Evolutionary conservation across 352 stramenopile genomes (phyloP).

Genomic region (Pythium aristosporum): DNA sequence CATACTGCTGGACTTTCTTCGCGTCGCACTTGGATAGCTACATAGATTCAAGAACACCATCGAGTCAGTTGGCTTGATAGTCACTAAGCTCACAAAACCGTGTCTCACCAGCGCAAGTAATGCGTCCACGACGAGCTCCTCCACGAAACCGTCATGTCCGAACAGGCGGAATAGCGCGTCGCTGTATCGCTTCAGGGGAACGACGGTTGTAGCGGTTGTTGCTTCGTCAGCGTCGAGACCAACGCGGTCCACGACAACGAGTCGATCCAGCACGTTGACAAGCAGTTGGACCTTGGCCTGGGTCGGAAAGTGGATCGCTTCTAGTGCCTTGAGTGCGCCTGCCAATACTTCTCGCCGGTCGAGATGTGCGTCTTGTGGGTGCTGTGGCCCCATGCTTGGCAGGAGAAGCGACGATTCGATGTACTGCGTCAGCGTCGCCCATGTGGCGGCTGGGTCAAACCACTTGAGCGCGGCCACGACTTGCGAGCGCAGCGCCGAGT

Average conservation of each 20-base stretch:
- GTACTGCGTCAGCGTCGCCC: slow-evolving; percentile 68
- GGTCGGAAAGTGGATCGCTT: slow-evolving; percentile 52
- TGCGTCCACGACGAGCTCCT: slow-evolving; percentile 70
- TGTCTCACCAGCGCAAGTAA: slow-evolving; percentile 53
- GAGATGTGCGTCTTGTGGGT: slow-evolving; percentile 17
- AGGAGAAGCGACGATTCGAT: slow-evolving; percentile 43
- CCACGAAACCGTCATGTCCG: slow-evolving; percentile 55
- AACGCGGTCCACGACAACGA: slow-evolving; percentile 32
- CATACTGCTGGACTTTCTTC: slow-evolving; percentile 58
- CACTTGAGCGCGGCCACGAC: slow-evolving; percentile 68
- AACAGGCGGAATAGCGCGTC: slow-evolving; percentile 69
- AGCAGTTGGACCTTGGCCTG: slow-evolving; percentile 72
- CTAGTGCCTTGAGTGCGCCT: slow-evolving; percentile 66
- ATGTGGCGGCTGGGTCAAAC: slow-evolving; percentile 66
- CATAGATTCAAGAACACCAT: neutral
- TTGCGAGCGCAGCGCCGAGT: slow-evolving; percentile 59
- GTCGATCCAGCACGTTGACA: slow-evolving; percentile 54
- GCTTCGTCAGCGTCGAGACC: neutral
- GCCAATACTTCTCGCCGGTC: slow-evolving; percentile 54
- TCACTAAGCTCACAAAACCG: neutral
- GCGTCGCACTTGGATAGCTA: slow-evolving; percentile 53
- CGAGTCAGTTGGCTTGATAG: neutral
- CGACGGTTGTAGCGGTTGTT: neutral
- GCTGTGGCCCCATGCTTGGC: slow-evolving; percentile 4
- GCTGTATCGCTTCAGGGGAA: slow-evolving; percentile 20